Conservation (phyloP, 2,329 filamentous ascomycete species). For the Bipolaris sorokiniana region DNA sequence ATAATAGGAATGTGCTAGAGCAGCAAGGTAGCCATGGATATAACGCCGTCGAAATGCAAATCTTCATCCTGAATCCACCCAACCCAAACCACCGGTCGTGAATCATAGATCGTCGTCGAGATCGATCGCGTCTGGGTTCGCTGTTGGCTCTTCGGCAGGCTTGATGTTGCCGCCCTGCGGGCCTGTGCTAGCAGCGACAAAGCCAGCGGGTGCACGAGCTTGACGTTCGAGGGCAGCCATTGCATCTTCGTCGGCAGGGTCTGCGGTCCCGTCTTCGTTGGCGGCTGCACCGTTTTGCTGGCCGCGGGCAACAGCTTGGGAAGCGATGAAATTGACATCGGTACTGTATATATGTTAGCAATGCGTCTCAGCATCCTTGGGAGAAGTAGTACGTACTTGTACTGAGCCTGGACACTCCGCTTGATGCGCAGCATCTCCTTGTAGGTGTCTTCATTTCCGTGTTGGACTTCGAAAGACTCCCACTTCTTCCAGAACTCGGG, state of each 20-base stretch:
- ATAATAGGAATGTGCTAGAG: slow-evolving; percentile 13
- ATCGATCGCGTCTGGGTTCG: slow-evolving; percentile 86
- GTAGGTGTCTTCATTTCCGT: slow-evolving; percentile 98
- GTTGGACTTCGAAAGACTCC: slow-evolving; percentile 96
- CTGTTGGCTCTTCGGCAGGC: slow-evolving; percentile 53
- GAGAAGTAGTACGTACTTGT: slow-evolving; percentile 67
- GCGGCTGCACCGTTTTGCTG: slow-evolving; percentile 63
- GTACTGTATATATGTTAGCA: slow-evolving; percentile 63
- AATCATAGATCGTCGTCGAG: slow-evolving; percentile 58
- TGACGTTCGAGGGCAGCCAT: slow-evolving; percentile 91
- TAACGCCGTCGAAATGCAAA: slow-evolving; percentile 20
- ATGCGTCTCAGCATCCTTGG: neutral
- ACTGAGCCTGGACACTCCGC: slow-evolving; percentile 94
- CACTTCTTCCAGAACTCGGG: slow-evolving; percentile 94
- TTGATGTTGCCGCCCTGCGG: slow-evolving; percentile 66
- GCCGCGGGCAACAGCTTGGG: slow-evolving; percentile 84
- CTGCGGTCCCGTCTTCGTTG: slow-evolving; percentile 50
- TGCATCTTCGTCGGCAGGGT: slow-evolving; percentile 68
- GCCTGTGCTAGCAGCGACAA: slow-evolving; percentile 83
- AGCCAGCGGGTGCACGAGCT: slow-evolving; percentile 85
- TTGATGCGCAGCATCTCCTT: slow-evolving; percentile 99
- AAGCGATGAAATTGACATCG: slow-evolving; percentile 97
- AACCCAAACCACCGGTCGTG: slow-evolving; percentile 22
- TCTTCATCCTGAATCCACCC: slow-evolving; percentile 16
- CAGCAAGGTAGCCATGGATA: slow-evolving; percentile 12